These are phyloP conservation scores for Ascochyta lentis DNA, from an alignment of 2,329 filamentous ascomycete genomes.

Conservation along the genomic window DNA sequence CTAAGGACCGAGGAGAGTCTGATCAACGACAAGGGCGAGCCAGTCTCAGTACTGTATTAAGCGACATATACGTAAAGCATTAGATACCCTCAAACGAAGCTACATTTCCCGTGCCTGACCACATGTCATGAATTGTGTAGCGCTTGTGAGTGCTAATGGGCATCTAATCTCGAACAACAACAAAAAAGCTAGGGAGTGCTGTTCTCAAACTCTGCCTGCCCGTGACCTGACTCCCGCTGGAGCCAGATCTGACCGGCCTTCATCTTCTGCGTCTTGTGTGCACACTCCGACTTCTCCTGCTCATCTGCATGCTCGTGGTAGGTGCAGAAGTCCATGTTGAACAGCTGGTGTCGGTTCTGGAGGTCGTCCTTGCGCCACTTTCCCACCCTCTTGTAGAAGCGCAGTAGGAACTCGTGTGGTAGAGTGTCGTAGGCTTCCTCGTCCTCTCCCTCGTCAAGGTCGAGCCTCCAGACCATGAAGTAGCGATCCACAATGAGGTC, in stretches of 20 bases:
- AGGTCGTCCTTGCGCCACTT: constrained; percentile 11
- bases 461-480: constrained; percentile 15
- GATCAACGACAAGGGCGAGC: constrained; percentile 65
- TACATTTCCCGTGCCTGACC: neutral
- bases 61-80: constrained; percentile 1
- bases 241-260: constrained; percentile 7
- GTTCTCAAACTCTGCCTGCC: neutral
- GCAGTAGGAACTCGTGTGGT: constrained; percentile 8
- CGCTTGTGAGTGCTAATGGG: neutral
- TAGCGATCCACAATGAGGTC: constrained; percentile 19
- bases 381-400: constrained; percentile 13
- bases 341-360: constrained; percentile 8
- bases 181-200: neutral
- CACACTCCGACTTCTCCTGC: constrained; percentile 4
- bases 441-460: constrained; percentile 13
- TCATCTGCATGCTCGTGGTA: constrained; percentile 12
- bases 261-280: constrained; percentile 10
- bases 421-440: constrained; percentile 8
- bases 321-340: constrained; percentile 17
- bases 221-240: neutral
- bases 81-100: constrained; percentile 17
- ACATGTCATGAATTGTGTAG: neutral
- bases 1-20: constrained; percentile 79
- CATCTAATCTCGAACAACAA: neutral
- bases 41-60: constrained; percentile 25